These are phyloP conservation scores for Pseudohalonectria lignicola DNA, from an alignment of 2,329 filamentous ascomycete genomes.

Conservation along the genomic window DNA sequence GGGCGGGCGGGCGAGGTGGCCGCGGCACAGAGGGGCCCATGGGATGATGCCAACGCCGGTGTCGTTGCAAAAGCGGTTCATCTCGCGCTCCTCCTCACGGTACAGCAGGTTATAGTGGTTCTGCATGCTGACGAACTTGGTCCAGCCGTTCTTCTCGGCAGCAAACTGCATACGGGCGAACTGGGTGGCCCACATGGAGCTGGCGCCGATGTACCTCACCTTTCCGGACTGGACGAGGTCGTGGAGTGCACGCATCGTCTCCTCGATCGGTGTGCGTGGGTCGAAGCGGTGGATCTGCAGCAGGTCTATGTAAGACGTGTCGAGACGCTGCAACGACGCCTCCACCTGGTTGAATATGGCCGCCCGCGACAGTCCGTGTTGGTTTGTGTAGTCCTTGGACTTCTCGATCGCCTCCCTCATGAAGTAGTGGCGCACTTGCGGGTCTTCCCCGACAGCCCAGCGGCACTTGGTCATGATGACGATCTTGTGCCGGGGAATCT, in stretches of 20 bases:
- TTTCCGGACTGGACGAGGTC: conserved; percentile 42
- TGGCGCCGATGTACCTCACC: conserved; percentile 34
- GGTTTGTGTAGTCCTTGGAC: conserved; percentile 17
- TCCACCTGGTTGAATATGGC: conserved; percentile 57
- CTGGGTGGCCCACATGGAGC: conserved; percentile 30
- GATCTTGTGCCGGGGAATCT: conserved; percentile 42
- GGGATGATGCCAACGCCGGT: conserved; percentile 23
- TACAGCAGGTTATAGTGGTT: conserved; percentile 40
- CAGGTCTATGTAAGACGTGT: conserved; percentile 44
- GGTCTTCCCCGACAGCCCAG: conserved; percentile 34
- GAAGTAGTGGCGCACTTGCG: conserved; percentile 13
- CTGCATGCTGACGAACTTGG: conserved; percentile 44
- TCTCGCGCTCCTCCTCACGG: conserved; percentile 40
- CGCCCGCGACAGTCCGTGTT: conserved; percentile 42
- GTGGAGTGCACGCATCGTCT: conserved; percentile 47
- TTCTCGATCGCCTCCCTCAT: conserved; percentile 3
- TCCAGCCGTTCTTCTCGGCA: conserved; percentile 40
- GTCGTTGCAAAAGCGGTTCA: conserved; percentile 20
- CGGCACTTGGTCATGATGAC: conserved; percentile 48
- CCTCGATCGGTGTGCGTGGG: conserved; percentile 31
- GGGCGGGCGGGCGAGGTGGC: conserved; percentile 17
- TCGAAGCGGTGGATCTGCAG: conserved; percentile 50
- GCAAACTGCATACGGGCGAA: conserved; percentile 34
- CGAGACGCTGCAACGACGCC: conserved; percentile 39
- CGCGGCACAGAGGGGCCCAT: conserved; percentile 22